Evolutionary conservation across 192 early-diverging fungal genomes (phyloP), one percentile per base, ranked within the genome.

Genomic region (Ramicandelaber brevisporus): DNA sequence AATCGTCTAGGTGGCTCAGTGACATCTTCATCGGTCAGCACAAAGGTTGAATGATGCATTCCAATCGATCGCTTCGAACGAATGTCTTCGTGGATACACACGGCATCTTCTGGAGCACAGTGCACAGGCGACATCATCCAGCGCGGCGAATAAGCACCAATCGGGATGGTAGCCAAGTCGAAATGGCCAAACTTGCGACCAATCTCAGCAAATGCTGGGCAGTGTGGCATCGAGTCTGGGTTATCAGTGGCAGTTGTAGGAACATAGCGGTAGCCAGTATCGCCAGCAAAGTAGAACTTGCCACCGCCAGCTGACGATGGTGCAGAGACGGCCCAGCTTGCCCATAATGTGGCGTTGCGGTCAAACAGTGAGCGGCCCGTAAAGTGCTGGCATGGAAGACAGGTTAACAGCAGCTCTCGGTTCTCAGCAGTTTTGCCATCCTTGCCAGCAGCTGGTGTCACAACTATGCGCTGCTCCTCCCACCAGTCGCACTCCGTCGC

Each of bases 11-110:
- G 74, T 12, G 81, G 81, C 36, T 76, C 77, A 20, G 45, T 57
- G 3, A 65, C 40, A 7, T 57, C 53, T 37, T 81, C 81, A 29
- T 55, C 53, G 6, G 74, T 79, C 34, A 86, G 50, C 2, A 61
- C 34, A 62, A 73, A 87, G 7, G 77, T 78, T 5, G 78, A 78
- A 79, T 79, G 84, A 38, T 88, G 84, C 43, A 84, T 79, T 5
- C 64, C 78, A 15, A 82, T 48, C 6, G 59, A 63, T 14, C 57
- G 57, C 30, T 55, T 61, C 7, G 70, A 66, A 20, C 51, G 31
- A 22, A 81, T 47, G 34, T 82, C 76, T 33, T 67, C 47, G 37
- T 88, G 84, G 15, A 88, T 53, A 6, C 68, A 44, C 3, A 82
- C 73, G 3, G 78, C 70, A 37, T 82, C 79, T 33, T 77, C 68